Percentiles rank a stretch among this genome's conserved stretches.
These are phyloP conservation scores for Podaxis carcinomalis DNA, from an alignment of 768 basidiomycete genomes.

Conservation along the genomic window DNA sequence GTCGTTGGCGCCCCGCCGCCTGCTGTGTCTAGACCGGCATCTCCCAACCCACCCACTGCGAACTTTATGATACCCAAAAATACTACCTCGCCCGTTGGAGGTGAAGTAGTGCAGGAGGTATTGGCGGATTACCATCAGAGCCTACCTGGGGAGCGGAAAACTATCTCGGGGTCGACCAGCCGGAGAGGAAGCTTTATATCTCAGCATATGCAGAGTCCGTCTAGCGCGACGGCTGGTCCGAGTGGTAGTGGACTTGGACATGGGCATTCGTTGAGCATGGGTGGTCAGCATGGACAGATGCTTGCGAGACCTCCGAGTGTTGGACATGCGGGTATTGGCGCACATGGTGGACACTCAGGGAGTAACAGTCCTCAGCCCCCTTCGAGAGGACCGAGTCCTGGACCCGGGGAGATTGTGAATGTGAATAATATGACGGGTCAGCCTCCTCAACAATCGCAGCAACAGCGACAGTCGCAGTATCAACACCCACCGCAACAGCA, in stretches of 20 bases:
- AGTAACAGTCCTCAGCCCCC: conserved; percentile 56
- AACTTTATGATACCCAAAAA: conserved; percentile 71
- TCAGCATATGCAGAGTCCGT: conserved; percentile 20
- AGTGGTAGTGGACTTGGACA: not conserved
- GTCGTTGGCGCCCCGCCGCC: conserved; percentile 75
- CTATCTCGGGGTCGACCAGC: conserved; percentile 52
- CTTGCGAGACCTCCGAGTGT: conserved; percentile 51
- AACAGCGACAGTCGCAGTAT: not conserved
- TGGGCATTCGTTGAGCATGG: conserved; percentile 19
- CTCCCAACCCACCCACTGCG: conserved; percentile 71
- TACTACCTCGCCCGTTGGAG: conserved; percentile 33
- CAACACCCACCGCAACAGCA: not conserved
- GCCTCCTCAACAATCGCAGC: not conserved
- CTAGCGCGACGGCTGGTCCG: not conserved
- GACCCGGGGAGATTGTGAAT: conserved; percentile 26
- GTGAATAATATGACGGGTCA: not conserved
- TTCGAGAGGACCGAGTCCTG: conserved; percentile 54
- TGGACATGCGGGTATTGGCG: conserved; percentile 82
- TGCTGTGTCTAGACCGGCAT: conserved; percentile 58
- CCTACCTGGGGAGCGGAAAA: conserved; percentile 80
- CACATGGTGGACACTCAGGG: conserved; percentile 49
- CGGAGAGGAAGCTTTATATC: conserved; percentile 32
- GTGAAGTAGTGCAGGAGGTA: conserved; percentile 69
- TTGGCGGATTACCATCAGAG: conserved; percentile 76
- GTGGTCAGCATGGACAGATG: conserved; percentile 34